Percentiles rank a stretch among this genome's conserved stretches.
phyloP scores from a whole-genome alignment of 2,329 filamentous ascomycete genomes.

The Aspergillus sp. region DNA sequence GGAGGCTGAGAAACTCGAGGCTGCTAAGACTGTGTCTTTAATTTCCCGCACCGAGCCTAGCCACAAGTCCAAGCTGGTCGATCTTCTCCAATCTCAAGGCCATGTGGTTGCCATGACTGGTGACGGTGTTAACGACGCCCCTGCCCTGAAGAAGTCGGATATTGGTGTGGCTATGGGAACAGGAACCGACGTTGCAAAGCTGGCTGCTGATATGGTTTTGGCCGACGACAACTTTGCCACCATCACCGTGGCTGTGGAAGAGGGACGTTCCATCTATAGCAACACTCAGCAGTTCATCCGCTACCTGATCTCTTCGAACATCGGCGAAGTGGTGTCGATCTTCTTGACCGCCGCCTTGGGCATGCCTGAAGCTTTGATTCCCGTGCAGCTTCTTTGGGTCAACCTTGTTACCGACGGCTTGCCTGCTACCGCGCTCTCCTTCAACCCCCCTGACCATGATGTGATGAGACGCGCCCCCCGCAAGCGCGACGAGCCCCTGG shows the following conservation, averaged over 20 bases:
- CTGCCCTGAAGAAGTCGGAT: conserved; percentile 95
- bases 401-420: conserved; percentile 97
- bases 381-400: conserved; percentile 97
- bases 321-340: conserved; percentile 97
- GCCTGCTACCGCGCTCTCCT: conserved; percentile 91
- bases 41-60: conserved; percentile 95
- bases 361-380: conserved; percentile 96
- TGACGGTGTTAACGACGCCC: conserved; percentile 97
- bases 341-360: conserved; percentile 95
- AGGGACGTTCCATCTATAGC: conserved; percentile 98
- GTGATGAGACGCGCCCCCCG: conserved; percentile 92
- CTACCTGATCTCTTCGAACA: conserved; percentile 98
- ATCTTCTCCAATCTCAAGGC: conserved; percentile 86
- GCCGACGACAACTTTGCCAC: conserved; percentile 99
- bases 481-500: conserved; percentile 88
- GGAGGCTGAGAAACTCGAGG: conserved; percentile 76
- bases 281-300: conserved; percentile 99
- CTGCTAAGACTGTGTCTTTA: conserved; percentile 80
- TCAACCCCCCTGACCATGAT: conserved; percentile 98
- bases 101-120: conserved; percentile 99
- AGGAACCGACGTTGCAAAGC: conserved; percentile 93
- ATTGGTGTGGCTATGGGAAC: conserved; percentile 99
- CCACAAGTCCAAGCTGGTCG: conserved; percentile 97
- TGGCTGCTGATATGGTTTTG: conserved; percentile 97
- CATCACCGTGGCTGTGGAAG: conserved; percentile 92